A percentile compares a stretch with the other conserved stretches of the same genome.
Evolutionary conservation across 2,329 filamentous ascomycete species (phyloP).

Genomic region (Fusarium temperatum): DNA sequence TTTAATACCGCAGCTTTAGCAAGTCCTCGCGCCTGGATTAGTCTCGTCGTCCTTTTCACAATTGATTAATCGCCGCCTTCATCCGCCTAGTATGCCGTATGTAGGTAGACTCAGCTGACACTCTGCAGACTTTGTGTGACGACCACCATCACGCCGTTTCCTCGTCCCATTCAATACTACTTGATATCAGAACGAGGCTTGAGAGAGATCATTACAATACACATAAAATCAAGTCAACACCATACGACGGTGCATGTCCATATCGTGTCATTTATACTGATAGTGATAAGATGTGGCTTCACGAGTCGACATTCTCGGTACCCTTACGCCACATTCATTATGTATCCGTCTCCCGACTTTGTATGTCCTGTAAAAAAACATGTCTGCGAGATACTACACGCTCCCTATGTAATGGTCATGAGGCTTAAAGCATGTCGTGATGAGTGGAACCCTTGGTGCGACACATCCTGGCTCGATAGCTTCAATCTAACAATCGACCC

Average conservation of each 20-base stretch:
- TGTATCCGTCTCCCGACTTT: too few species aligned
- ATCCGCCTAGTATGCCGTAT: neutral
- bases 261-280: neutral
- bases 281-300: neutral
- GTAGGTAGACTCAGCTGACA: neutral
- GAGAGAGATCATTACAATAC: neutral
- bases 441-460: conserved; percentile 28
- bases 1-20: neutral
- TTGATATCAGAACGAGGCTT: neutral
- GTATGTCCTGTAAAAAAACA: neutral
- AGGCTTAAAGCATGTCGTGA: conserved; percentile 32
- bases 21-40: neutral
- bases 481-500: conserved; percentile 21
- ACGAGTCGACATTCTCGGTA: neutral
- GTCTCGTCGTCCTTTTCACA: neutral
- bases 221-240: neutral
- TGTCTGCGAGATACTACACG: neutral
- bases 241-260: neutral
- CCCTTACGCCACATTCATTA: neutral
- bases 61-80: neutral
- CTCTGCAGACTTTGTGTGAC: neutral
- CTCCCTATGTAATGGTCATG: neutral
- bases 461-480: conserved; percentile 30
- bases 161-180: neutral
- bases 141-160: neutral